Evolutionary conservation across 2,329 filamentous ascomycete genomes (phyloP), one percentile per base, ranked within the genome.

Genomic region (Epichloe typhina): DNA sequence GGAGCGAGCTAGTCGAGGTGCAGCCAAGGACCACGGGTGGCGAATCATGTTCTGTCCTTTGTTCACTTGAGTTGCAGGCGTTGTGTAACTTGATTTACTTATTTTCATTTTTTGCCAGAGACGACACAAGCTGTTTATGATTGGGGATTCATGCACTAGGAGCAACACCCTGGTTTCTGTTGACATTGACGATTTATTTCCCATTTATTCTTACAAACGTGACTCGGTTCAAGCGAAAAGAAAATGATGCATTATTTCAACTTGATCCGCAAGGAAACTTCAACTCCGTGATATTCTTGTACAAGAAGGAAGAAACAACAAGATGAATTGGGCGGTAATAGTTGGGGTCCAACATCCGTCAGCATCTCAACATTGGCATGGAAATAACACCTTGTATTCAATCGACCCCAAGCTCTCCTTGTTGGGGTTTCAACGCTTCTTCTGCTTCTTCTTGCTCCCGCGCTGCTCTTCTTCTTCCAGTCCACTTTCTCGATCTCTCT

Each of bases 401-500:
- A 31, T 31, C 9, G 31, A 31, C 31, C 31, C 31, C 1, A 11
- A 11, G 31, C 31, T 31, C 31, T 31, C 31, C 4, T 4, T 31
- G 31, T 2, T 11, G 31, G 31, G 31, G 9, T 11, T 11, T 62
- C 59, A 69, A 53, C 63, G 63, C 62, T 66, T 67, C 52, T 63
- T 64, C 60, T 68, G 61, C 60, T 68, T 65, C 79, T 81, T 88
- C 82, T 77, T 84, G 73, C 58, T 73, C 73, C 72, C 79, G 47
- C 85, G 65, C 45, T 31, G 36, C 56, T 88, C 86, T 58, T 95
- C 88, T 0, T 64, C 61, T 0, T 66, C 64, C 53, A 62, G 50
- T 9, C 54, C 62, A 23, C 53, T 55, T 54, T 91, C 87, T 52
- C 84, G 77, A 68, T 91, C 90, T 62, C 86, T 82, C 69, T 90